Base-by-base conservation (phyloP, 2,329 filamentous ascomycete species). In the Penicillium sp. region DNA sequence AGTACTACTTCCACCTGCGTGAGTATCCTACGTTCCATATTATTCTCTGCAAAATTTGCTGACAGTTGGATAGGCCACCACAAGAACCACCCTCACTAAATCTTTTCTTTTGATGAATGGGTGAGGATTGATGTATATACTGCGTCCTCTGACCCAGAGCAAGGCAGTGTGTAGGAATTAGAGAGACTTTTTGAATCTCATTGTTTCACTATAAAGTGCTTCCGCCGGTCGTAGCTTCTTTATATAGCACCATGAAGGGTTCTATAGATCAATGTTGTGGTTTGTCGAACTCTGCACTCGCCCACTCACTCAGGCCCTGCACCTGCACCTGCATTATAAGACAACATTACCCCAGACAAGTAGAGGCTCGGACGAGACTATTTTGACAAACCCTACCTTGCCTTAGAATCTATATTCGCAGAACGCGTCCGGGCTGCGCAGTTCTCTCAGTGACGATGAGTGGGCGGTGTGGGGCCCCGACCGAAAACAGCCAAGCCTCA, bases 1-100 rank as follows among this genome's bases (percentile, higher is more conserved):
- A 96, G 81, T 99, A 99, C 87, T 97, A 99, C 85, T 97, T 95
- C 89, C 95, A 99, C 80, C 84, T 99, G 70, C 90, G 94, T 99
- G 86, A 77, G 90, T 85, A 35, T 28, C 30, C 22, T 8, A 5
- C 6, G 14, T 8, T 16, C 30, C 31, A 5, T 16, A 8, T 27
- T 2, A 27, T 11, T 11, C 4, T 25, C 4, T 16, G 11, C 22
- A 28, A 47, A 33, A 38, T 20, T 20, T 46, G 42, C 53, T 57
- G 47, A 57, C 44, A 60, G 48, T 40, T 54, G 41, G 47, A 48
- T 65, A 99, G 94, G 94, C 69, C 92, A 99, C 85, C 92, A 97
- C 89, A 99, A 99, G 89, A 97, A 99, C 88, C 95, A 99, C 78
- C 89, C 90, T 68, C 94, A 99, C 83, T 99, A 95, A 80, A 71